Base-by-base conservation (phyloP, 2,329 filamentous ascomycete species). In the Pezicula rhizophila region DNA sequence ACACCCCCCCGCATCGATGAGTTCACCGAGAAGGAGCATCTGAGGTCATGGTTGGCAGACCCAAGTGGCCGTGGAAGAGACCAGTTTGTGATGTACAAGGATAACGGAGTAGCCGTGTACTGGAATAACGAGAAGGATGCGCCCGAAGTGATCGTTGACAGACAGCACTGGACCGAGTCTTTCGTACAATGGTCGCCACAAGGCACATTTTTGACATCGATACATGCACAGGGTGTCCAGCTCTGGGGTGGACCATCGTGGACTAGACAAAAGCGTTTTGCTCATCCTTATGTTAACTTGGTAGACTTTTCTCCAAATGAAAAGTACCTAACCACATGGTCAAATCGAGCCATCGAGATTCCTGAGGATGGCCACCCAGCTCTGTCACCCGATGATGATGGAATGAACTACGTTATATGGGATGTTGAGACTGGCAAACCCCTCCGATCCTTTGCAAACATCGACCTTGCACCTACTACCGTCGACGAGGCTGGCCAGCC, bases 341-440 rank as follows among this genome's bases (percentile, higher is more conserved):
- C 93, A 45, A 89, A 92, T 70, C 82, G 89, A 45, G 90, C 93
- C 20, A 95, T 99, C 64, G 82, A 87, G 52, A 89, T 99, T 49
- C 88, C 93, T 51, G 93, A 97, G 60, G 84, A 84, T 57, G 87
- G 87, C 56, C 87, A 95, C 68, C 85, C 87, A 2, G 75, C 86
- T n/a, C 77, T 96, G 45, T 84, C 88, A 3, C 76, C 90, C 52
- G 93, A 97, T 63, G 93, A 99, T 64, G 92, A 99, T 61, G 93
- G 93, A 69, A 97, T 97, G 78, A 96, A 97, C 78, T 97, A 97
- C 70, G 87, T 99, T 64, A 91, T 99, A 64, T 99, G 93, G 93
- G 92, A 97, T 64, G 85, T 97, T 54, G 87, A 88, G 46, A 93
- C 92, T 8, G 84, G 82, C 61, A 87, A 92, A 68, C 89, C 92